phyloP scores from a whole-genome alignment of 805 yeast species.

The Lipomyces orientalis region DNA sequence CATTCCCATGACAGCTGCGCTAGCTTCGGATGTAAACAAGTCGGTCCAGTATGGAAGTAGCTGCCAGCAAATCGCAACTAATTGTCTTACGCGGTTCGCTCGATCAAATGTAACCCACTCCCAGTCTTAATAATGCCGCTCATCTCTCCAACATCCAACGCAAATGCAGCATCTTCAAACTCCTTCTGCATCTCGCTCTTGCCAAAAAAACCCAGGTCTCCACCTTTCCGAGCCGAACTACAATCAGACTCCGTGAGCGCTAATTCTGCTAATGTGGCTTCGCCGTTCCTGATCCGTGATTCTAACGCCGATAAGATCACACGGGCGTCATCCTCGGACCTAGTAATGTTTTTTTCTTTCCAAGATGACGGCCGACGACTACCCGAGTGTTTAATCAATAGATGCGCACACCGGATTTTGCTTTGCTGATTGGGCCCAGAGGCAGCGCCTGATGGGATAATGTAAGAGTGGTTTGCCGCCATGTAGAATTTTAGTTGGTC shows the following conservation, averaged over 20 bases:
- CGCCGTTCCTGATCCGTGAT: slow-evolving; percentile 66
- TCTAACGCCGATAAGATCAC: slow-evolving; percentile 64
- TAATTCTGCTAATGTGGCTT: slow-evolving; percentile 66
- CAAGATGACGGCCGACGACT: slow-evolving; percentile 92
- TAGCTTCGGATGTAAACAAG: background rate
- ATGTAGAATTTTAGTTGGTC: slow-evolving; percentile 64
- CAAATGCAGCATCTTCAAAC: slow-evolving; percentile 88
- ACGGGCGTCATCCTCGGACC: slow-evolving; percentile 80
- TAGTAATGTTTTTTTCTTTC: slow-evolving; percentile 77
- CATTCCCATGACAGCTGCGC: background rate
- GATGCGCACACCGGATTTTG: slow-evolving; percentile 79
- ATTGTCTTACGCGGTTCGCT: slow-evolving; percentile 68
- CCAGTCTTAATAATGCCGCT: slow-evolving; percentile 85
- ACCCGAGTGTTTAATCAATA: slow-evolving; percentile 80
- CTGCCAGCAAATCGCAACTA: background rate
- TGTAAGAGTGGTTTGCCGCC: slow-evolving; percentile 46
- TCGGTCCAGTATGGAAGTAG: background rate
- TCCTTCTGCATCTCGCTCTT: slow-evolving; percentile 94
- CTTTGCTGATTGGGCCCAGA: slow-evolving; percentile 55
- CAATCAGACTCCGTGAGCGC: slow-evolving; percentile 90
- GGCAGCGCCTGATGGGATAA: slow-evolving; percentile 39
- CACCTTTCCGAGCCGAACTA: slow-evolving; percentile 81
- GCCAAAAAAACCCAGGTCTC: slow-evolving; percentile 89
- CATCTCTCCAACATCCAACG: slow-evolving; percentile 78
- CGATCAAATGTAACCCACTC: slow-evolving; percentile 88